phyloP scores from a whole-genome alignment of 345 rosid species.

The Fremontodendron californicum region DNA sequence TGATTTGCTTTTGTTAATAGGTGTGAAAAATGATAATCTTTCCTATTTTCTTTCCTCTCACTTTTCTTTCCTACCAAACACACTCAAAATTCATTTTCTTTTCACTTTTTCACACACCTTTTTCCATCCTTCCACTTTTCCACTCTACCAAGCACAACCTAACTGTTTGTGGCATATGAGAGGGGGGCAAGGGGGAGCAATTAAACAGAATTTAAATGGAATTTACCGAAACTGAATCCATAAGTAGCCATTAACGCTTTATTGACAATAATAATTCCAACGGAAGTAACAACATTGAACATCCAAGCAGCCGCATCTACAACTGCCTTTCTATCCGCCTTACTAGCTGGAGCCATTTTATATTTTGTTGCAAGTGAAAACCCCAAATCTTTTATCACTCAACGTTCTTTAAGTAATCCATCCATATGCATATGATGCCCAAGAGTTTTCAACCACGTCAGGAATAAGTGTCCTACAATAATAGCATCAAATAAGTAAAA shows the following conservation, averaged over 20 bases:
- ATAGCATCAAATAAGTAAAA: background rate
- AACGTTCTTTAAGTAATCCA: slow-evolving; percentile 2
- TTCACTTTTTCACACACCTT: too few relatives aligned
- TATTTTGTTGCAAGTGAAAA: slow-evolving; percentile 12
- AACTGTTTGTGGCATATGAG: background rate
- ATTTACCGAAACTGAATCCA: slow-evolving; percentile 89
- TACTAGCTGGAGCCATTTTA: slow-evolving; percentile 69
- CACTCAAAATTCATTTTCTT: too few relatives aligned
- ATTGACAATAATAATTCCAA: slow-evolving; percentile 90
- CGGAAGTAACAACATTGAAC: slow-evolving; percentile 97
- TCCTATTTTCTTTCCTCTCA: too few relatives aligned
- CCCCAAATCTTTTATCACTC: slow-evolving; percentile 6
- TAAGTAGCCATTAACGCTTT: slow-evolving; percentile 95
- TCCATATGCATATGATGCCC: slow-evolving; percentile 7
- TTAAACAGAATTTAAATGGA: background rate
- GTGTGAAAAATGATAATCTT: too few relatives aligned
- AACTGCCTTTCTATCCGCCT: slow-evolving; percentile 76
- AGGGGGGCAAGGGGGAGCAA: background rate
- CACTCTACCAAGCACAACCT: too few relatives aligned
- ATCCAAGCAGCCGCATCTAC: slow-evolving; percentile 92
- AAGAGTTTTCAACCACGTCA: background rate
- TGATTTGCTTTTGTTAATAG: too few relatives aligned
- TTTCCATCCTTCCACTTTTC: too few relatives aligned
- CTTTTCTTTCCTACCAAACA: too few relatives aligned
- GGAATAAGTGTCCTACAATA: background rate